Evolutionary conservation across 257 asterid species (phyloP).

Genomic region (Gardenia jasminoides): DNA sequence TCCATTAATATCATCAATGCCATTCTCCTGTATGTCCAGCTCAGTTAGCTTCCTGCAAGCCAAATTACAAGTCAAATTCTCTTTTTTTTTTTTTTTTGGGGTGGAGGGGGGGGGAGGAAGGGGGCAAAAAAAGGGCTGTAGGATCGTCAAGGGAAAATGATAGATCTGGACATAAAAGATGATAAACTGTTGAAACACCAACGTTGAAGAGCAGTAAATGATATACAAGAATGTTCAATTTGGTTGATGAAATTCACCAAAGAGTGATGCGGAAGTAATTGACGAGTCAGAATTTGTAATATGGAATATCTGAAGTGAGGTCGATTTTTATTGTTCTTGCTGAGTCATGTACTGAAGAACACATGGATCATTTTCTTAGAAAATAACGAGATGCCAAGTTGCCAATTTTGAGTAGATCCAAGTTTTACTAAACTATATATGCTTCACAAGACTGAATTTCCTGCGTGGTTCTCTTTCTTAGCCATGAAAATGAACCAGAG

Average conservation of each 20-base stretch:
- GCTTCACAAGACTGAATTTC: neutral
- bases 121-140: neutral
- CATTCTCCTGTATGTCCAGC: conserved; percentile 77
- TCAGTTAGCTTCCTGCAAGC: conserved; percentile 74
- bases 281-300: neutral
- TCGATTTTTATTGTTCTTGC: neutral
- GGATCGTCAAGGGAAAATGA: neutral
- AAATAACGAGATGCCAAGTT: neutral
- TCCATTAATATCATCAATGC: conserved; percentile 53
- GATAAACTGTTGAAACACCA: neutral
- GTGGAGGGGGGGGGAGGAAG: neutral
- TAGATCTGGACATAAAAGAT: neutral
- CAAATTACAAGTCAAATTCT: neutral
- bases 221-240: neutral
- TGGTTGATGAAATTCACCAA: neutral
- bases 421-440: neutral
- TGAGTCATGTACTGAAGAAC: neutral
- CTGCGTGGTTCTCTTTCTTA: neutral
- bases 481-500: neutral
- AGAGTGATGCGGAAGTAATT: neutral
- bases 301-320: neutral
- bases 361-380: neutral
- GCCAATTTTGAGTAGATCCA: neutral
- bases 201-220: neutral
- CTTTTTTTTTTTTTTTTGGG: too few relatives aligned